Evolutionary conservation across 352 stramenopile genomes (phyloP), one percentile per base, ranked within the genome.

Genomic region (Pythium oligandrum): DNA sequence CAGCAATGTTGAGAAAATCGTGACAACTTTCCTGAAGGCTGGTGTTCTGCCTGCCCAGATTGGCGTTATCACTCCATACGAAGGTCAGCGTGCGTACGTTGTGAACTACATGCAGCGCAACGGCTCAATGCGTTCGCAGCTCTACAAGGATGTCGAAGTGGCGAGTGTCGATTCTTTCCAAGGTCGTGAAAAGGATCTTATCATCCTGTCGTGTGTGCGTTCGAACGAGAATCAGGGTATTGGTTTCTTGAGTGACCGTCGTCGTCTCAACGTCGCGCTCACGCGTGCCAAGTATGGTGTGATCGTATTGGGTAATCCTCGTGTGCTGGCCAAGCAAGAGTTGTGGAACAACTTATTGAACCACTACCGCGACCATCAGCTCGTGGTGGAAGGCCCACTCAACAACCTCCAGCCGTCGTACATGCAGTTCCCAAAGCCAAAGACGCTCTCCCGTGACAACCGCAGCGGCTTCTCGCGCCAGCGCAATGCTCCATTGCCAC

Each of bases 181-280:
- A 74, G 97, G 97, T 9, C 94, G 97, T 38, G 97, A 99, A 65
- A 99, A 99, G 73, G 97, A 99, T 70, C 88, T 98, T 48, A 99
- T 99, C 58, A 96, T 98, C 58, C 64, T 98, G 26, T 98, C 96
- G 7, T 99, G 97, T 68, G 97, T 99, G 34, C 92, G 96, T 48
- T 99, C 96, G n/a, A 99, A 98, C 68, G 95, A 99, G 57, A 97
- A 97, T 66, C 96, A 99, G 53, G 97, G 97, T 12, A 99, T 99
- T 66, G 97, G 97, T 30, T 99, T 99, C 66, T 63, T 99, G 31
- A 98, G 91, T 37, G 97, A 99, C 68, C 80, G 94, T 37, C 93
- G 97, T 33, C 96, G 97, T 68, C 71, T 99, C 53, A 99, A 99
- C 76, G 97, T 99, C 2, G 97, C 97, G 40, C 80, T 99, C 8